These are phyloP conservation scores for Pneumocystis jirovecii DNA, from an alignment of 1,139 yeast genomes.

Conservation along the genomic window DNA sequence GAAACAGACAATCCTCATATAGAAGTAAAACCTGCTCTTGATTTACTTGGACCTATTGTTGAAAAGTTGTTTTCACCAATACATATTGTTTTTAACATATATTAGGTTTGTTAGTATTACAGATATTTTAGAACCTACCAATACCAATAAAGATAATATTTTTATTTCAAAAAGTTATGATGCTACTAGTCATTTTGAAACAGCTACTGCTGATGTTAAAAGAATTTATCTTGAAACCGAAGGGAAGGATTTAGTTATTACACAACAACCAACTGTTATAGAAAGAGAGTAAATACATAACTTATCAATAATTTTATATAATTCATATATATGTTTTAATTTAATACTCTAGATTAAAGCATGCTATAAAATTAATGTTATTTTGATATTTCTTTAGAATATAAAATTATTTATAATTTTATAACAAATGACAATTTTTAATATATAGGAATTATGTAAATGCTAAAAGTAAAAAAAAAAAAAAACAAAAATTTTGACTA, in stretches of 20 bases:
- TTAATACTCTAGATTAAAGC: too few relatives aligned
- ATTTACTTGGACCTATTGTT: conserved; percentile 57
- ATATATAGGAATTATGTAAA: neutral
- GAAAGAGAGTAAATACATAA: neutral
- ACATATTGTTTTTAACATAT: neutral
- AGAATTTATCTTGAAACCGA: conserved; percentile 83
- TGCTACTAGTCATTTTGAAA: conserved; percentile 87
- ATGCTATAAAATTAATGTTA: too few relatives aligned
- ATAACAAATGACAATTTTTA: neutral
- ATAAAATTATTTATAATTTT: neutral
- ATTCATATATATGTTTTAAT: too few relatives aligned
- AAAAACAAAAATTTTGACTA: neutral
- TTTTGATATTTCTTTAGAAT: too few relatives aligned
- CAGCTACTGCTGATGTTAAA: conserved; percentile 92
- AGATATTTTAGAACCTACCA: conserved; percentile 73
- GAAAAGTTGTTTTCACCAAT: conserved; percentile 36
- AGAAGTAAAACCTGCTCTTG: conserved; percentile 89
- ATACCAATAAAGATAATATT: conserved; percentile 70
- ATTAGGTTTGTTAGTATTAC: conserved; percentile 70
- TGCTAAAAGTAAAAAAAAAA: neutral
- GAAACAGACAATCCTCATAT: conserved; percentile 89
- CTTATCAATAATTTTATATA: neutral
- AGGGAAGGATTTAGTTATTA: conserved; percentile 29
- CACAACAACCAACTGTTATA: neutral
- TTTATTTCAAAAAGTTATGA: conserved; percentile 82